These are phyloP conservation scores for Dionaea muscipula DNA, from an alignment of 179 eudicot species.

Conservation along the genomic window DNA sequence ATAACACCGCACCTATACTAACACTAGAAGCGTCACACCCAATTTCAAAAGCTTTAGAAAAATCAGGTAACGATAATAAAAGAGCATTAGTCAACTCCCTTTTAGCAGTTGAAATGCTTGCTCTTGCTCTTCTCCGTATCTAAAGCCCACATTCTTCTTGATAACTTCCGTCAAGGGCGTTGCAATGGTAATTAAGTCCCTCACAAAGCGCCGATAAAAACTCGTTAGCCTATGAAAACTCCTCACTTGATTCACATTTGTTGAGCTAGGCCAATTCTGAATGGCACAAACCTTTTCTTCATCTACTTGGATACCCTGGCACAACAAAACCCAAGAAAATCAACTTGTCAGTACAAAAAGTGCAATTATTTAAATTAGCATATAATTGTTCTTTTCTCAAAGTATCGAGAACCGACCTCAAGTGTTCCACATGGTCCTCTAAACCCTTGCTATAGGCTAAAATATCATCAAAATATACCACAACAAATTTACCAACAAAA, in stretches of 20 bases:
- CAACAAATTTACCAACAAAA: not conserved
- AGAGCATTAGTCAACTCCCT: not conserved
- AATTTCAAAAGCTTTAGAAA: too few relatives aligned
- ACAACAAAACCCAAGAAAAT: too few relatives aligned
- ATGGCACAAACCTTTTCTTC: not conserved
- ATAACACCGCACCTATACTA: too few relatives aligned
- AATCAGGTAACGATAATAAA: not conserved
- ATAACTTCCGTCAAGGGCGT: conserved; percentile 4
- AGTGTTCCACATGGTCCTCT: not conserved
- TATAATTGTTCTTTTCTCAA: not conserved
- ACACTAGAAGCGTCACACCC: too few relatives aligned
- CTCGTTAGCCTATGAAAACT: conserved; percentile 8
- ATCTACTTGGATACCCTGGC: not conserved
- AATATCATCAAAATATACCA: conserved; percentile 1
- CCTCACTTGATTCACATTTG: not conserved
- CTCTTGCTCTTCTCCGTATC: not conserved
- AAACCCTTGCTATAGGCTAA: not conserved
- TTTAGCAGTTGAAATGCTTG: not conserved
- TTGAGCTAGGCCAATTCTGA: conserved; percentile 6
- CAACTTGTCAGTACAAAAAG: not conserved
- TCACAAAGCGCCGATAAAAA: conserved; percentile 6
- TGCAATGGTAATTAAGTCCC: conserved; percentile 1
- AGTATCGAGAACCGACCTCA: not conserved
- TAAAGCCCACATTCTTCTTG: not conserved
- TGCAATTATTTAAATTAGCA: conserved; percentile 9